Conservation (phyloP, 2,329 filamentous ascomycete genomes). For the Paecilomyces dactylethromorphus region DNA sequence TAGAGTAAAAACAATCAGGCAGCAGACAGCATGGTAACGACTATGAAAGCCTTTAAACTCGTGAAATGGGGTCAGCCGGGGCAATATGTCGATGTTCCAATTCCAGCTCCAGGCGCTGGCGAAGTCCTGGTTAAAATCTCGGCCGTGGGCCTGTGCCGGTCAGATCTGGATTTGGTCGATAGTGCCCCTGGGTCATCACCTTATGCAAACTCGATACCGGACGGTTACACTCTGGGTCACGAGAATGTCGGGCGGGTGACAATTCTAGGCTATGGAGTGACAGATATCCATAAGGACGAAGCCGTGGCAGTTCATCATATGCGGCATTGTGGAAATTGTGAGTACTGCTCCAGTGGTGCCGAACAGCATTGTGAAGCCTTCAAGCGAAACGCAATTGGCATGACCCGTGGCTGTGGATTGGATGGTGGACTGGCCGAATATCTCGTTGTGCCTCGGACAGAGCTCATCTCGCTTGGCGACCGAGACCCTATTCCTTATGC, state of each 20-base stretch:
- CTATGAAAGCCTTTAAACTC: too few species aligned
- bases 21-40: too few species aligned
- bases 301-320: conserved; percentile 10
- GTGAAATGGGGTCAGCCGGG: conserved; percentile 4
- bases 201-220: conserved; percentile 6
- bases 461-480: too few species aligned
- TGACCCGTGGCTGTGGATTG: conserved; percentile 5
- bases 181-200: conserved; percentile 3
- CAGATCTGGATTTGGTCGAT: conserved; percentile 14
- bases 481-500: too few species aligned
- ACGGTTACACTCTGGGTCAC: conserved; percentile 6
- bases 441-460: too few species aligned
- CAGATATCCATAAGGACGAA: conserved; percentile 10
- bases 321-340: conserved; percentile 10
- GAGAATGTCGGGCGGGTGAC: conserved; percentile 9
- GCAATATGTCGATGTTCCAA: conserved; percentile 9
- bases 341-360: conserved; percentile 8
- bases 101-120: conserved; percentile 6
- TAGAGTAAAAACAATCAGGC: too few species aligned
- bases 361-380: conserved; percentile 8
- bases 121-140: conserved; percentile 15
- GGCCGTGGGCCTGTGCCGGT: conserved; percentile 17
- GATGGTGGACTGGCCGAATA: too few species aligned
- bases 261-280: conserved; percentile 6
- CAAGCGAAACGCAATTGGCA: conserved; percentile 4